These are phyloP conservation scores for Tolypocladium tundrense DNA, from an alignment of 2,329 filamentous ascomycete species.

Conservation along the genomic window DNA sequence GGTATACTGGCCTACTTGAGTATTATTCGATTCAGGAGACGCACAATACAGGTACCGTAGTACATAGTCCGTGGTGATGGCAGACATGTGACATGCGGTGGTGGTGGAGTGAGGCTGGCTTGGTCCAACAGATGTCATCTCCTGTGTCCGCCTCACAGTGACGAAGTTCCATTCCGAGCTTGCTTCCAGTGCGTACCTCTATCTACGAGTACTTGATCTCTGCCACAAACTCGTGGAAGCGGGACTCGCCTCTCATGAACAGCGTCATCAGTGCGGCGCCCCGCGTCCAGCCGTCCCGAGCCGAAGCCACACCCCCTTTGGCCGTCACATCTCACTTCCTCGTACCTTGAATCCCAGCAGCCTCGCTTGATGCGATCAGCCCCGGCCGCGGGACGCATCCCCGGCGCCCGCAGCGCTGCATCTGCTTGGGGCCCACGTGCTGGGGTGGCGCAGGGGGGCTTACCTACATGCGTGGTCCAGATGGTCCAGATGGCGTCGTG, in stretches of 20 bases:
- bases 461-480: neutral
- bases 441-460: neutral
- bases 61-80: neutral
- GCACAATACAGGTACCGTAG: neutral
- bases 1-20: neutral
- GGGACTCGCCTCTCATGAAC: too few species aligned
- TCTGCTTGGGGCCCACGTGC: neutral
- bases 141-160: neutral
- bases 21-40: neutral
- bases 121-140: neutral
- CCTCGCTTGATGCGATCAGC: neutral
- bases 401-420: neutral
- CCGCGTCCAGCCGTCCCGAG: constrained; percentile 13
- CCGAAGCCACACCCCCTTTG: constrained; percentile 8
- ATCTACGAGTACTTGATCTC: neutral
- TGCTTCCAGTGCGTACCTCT: neutral
- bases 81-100: neutral
- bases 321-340: constrained; percentile 1
- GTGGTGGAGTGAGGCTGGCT: neutral
- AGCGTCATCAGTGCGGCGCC: neutral
- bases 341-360: neutral
- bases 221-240: neutral
- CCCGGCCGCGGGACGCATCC: neutral
- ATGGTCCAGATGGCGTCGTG: constrained; percentile 16
- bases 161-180: neutral